Conservation (phyloP, 371 early-diverging fungal species). For the Mortierella sp. region DNA sequence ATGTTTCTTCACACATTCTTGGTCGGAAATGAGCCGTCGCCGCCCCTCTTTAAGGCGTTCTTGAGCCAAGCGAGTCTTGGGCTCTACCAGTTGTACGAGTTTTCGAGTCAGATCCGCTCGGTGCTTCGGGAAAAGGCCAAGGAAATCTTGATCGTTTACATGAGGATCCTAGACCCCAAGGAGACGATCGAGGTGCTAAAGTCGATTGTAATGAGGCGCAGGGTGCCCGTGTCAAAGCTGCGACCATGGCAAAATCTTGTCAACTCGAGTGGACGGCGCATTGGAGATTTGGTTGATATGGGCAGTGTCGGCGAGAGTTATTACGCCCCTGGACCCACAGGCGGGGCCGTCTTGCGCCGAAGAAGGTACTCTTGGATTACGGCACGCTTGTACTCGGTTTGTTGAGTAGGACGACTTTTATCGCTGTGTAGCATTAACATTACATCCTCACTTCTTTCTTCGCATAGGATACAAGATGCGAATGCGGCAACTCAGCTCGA, state of each 20-base stretch:
- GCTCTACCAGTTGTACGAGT: slow-evolving; percentile 75
- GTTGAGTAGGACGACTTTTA: neutral
- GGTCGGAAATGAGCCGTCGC: slow-evolving; percentile 76
- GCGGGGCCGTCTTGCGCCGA: slow-evolving; percentile 67
- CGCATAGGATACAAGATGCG: slow-evolving; percentile 20
- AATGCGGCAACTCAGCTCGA: slow-evolving; percentile 66
- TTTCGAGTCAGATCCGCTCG: slow-evolving; percentile 64
- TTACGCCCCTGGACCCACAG: slow-evolving; percentile 71
- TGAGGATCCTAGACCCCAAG: slow-evolving; percentile 64
- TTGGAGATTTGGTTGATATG: slow-evolving; percentile 54
- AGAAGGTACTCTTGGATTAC: slow-evolving; percentile 34
- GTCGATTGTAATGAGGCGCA: slow-evolving; percentile 65
- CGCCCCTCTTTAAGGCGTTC: slow-evolving; percentile 68
- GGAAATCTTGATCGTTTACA: slow-evolving; percentile 67
- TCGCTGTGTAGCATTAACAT: neutral
- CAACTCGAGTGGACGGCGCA: slow-evolving; percentile 24
- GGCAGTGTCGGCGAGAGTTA: slow-evolving; percentile 65
- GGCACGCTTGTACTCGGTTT: neutral
- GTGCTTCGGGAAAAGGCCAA: slow-evolving; percentile 62
- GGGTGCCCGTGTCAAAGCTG: slow-evolving; percentile 20
- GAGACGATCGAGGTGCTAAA: slow-evolving; percentile 68
- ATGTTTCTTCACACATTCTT: slow-evolving; percentile 66
- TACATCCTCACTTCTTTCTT: neutral
- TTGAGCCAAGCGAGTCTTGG: slow-evolving; percentile 64
- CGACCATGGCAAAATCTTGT: slow-evolving; percentile 35